Base-by-base conservation (phyloP, 2,329 filamentous ascomycete species). In the Alternaria gaisen region DNA sequence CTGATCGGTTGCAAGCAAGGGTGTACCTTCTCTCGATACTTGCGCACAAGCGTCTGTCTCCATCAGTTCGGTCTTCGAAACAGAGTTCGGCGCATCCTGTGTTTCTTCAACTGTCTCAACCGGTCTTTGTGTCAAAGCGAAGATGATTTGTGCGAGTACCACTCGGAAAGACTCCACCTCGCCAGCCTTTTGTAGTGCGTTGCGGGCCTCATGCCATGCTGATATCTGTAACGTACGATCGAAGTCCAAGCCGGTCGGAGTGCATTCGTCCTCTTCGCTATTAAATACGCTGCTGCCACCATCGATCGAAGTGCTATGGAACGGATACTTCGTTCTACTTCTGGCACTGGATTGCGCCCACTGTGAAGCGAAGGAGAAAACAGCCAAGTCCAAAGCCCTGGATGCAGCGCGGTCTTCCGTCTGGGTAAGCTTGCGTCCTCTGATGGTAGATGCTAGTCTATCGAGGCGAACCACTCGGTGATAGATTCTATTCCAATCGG, bases 351-450 rank as follows among this genome's bases (percentile, higher is more conserved):
- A 71, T 28, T 76, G 75, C 2, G 74, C 72, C 82, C 84, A 85
- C 63, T 86, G 84, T 0, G 83, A 82, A 4, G 84, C 82, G 69
- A 86, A 86, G 0, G 84, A 81, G 76, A 85, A 82, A 48, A 86
- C 84, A 3, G 80, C 79, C 4, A 83, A 70, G 52, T 85, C 80
- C 10, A 86, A 69, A 2, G 84, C 84, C 53, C 77, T 80, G 1
- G 79, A 78, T 28, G 80, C 82, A 5, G 79, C 78, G n/a, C 75
- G 76, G 42, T 84, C 80, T 58, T 86, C 81, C 0, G 67, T 61
- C 16, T 68, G 74, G 3, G 77, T 82, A 1, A 85, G 70, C 1
- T 74, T 74, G 28, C 82, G 75, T 5, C 83, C 74, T 18, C 80
- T 77, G 5, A 79, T 76, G 1, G 77, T 65, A 16, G 79, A 77